phyloP scores from a whole-genome alignment of 441 rosid genomes.

The Adansonia gregorii region DNA sequence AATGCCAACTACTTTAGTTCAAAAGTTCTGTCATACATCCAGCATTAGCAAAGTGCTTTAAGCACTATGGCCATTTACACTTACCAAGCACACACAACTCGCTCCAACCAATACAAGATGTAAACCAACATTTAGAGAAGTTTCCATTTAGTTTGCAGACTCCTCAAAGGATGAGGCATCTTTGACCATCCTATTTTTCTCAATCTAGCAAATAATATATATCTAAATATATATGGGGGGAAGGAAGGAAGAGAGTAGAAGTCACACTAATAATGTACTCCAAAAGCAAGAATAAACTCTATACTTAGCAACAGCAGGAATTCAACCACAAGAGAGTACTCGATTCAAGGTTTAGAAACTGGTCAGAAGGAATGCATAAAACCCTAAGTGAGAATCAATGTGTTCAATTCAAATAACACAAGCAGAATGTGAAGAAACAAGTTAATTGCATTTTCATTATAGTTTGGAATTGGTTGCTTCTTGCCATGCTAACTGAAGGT shows the following conservation, averaged over 20 bases:
- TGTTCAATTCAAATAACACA: neutral
- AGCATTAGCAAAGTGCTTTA: constrained; percentile 7
- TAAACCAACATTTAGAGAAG: neutral
- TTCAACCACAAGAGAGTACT: neutral
- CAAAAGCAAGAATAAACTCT: neutral
- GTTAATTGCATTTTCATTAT: neutral
- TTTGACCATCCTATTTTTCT: neutral
- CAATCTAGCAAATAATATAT: neutral
- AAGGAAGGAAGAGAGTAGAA: neutral
- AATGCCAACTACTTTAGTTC: neutral
- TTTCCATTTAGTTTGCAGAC: neutral
- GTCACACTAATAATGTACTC: neutral
- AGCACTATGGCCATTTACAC: neutral
- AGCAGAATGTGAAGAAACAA: neutral
- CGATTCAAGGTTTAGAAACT: constrained; percentile 7
- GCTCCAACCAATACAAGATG: neutral
- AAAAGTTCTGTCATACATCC: neutral
- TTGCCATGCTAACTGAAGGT: neutral
- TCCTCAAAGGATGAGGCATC: neutral
- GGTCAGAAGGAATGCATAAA: neutral
- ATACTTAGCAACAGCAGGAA: neutral
- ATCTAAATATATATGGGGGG: neutral
- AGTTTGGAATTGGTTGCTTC: neutral
- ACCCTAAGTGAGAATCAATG: neutral
- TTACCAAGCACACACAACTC: neutral